Base-by-base conservation (phyloP, 2,329 filamentous ascomycete species). In the Trichoderma sp. region DNA sequence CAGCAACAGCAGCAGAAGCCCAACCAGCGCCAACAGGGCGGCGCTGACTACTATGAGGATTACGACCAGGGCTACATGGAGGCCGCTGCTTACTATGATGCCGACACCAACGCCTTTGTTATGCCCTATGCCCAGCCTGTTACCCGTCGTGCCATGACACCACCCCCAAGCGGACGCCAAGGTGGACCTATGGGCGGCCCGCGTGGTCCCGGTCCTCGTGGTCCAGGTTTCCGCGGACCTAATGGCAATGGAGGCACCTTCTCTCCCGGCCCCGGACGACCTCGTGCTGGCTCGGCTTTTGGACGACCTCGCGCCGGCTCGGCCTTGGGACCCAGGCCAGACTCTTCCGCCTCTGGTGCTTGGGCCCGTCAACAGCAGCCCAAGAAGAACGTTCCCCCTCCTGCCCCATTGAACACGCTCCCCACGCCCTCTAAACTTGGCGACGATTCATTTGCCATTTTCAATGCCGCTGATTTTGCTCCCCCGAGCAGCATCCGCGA, bases 91-190 rank as follows among this genome's bases (percentile, higher is more conserved):
- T 89, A 87, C 75, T 91, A 89, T 68, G 89, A 92, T 72, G 87
- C 90, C 9, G 85, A 88, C 12, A 86, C 84, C 37, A 89, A 89
- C 73, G 85, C 89, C 22, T 94, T 93, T 74, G 87, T 93, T 68
- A 90, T 90, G 85, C 88, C 94, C 2, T 97, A 91, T 73, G 92
- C 94, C 12, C 88, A 97, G 78, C 93, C 92, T 12, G 87, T 97
- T 17, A 90, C 88, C 70, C 92, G 94, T 73, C 92, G 94, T 74
- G 94, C 94, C 63, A 97, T 98, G 94, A 98, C 94, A 22, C 94
- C 94, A 63, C 94, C 94, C 19, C 94, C 94, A 2, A 82, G 83
- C 59, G 82, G 82, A 56, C 79, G 84, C 75, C 80, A 81, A 4
- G 77, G 78, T 27, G 76, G 76, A 10, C 73, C 75, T 5, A 73